phyloP scores from a whole-genome alignment of 129 eudicot species.

The Kitagawia praeruptora region DNA sequence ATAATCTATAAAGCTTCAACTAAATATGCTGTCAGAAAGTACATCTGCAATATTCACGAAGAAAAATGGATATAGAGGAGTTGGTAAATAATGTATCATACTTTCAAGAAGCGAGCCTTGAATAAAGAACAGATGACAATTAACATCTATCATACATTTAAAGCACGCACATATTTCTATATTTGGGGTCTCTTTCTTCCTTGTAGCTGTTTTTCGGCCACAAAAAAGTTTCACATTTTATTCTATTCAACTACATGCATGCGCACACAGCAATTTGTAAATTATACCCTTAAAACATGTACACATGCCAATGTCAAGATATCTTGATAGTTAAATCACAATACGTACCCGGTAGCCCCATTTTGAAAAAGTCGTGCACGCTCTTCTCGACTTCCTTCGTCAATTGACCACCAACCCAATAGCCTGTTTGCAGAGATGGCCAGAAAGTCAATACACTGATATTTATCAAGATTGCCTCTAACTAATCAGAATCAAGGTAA shows the following conservation, averaged over 20 bases:
- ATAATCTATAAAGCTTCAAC: neutral
- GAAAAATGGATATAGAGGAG: neutral
- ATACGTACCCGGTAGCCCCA: conserved; percentile 63
- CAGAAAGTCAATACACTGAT: neutral
- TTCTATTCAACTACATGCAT: neutral
- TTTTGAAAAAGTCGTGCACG: conserved; percentile 70
- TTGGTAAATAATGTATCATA: neutral
- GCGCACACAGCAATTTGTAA: neutral
- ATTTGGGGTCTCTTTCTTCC: neutral
- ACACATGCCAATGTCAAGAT: neutral
- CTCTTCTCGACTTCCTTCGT: conserved; percentile 92
- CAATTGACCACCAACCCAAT: conserved; percentile 99
- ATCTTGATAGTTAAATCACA: neutral
- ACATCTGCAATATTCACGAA: neutral
- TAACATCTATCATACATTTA: neutral
- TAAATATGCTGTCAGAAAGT: neutral
- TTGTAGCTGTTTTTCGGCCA: neutral
- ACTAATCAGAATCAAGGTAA: neutral
- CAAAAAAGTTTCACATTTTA: neutral
- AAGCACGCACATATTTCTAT: neutral
- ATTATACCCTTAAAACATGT: neutral
- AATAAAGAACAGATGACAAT: neutral
- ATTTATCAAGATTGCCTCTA: neutral
- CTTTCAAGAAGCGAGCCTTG: neutral
- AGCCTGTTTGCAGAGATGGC: conserved; percentile 37